Base-by-base conservation (phyloP, 164 flowering plant species). In the Nymphaea thermarum region DNA sequence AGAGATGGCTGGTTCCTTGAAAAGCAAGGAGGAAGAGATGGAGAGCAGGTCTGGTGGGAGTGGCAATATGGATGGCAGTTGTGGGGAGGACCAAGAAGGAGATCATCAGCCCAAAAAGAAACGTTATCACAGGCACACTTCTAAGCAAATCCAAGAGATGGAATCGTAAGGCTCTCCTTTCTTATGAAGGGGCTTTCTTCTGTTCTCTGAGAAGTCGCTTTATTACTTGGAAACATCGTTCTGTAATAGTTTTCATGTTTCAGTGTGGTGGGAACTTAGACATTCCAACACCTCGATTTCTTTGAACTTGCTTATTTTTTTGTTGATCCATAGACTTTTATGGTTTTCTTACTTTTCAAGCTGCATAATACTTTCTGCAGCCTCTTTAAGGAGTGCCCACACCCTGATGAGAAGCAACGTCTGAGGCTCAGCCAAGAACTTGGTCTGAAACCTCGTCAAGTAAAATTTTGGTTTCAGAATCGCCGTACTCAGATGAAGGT, bases 391-490 rank as follows among this genome's bases (percentile, higher is more conserved):
- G 94, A 89, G 72, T 91, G 92, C 67, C 96, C 92, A 5, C 97
- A 91, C 77, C 98, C 98, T 45, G 98, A 93, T 71, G 97, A 91
- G 76, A 93, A 93, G 74, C 98, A 93, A 64, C 77, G 98, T 71
- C 73, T 82, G 83, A 86, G 75, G 75, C 79, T 93, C 36, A 87
- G 97, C 81, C 94, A 87, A 67, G 96, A 91, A 0, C 85, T 93
- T 0, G 90, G 97, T 43, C 87, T 93, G 17, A 89, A 86, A 65
- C 98, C 98, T 3, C 85, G 96, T 18, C 98, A 93, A 72, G 94
- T 93, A 77, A 93, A 91, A 82, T 93, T 91, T 62, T 93, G 98
- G 98, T 93, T 93, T 82, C 98, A 93, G 76, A 93, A 93, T 73
- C 84, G 96, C 1, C 81, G 98, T 3, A 93, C 98, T 11, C 98